Percentiles rank a stretch among this genome's conserved stretches.
These are phyloP conservation scores for Kwoniella sp. DNA, from an alignment of 768 basidiomycete genomes.

Conservation along the genomic window DNA sequence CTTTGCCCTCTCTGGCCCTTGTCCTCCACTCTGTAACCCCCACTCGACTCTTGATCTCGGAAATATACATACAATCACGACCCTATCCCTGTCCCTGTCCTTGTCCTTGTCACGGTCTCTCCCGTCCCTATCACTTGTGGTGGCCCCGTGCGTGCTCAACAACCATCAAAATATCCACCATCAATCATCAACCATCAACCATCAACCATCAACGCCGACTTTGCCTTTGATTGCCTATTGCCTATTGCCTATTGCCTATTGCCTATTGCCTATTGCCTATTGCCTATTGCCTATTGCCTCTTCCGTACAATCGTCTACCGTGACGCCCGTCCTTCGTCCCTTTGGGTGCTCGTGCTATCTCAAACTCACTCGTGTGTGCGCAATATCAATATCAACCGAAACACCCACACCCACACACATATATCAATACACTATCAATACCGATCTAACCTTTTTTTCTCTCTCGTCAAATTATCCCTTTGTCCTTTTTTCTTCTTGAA, in stretches of 20 bases:
- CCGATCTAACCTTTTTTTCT: neutral
- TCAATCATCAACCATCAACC: slow-evolving; percentile 10
- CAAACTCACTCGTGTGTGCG: neutral
- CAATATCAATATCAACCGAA: too few relatives aligned
- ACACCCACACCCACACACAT: neutral
- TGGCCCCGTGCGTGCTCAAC: too few relatives aligned
- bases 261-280: too few relatives aligned
- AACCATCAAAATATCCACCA: too few relatives aligned
- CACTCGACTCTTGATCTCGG: neutral
- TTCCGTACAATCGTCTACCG: neutral
- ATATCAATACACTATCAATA: neutral
- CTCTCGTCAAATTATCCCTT: neutral
- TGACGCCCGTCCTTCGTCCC: neutral
- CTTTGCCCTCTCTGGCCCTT: neutral
- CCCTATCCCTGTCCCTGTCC: too few relatives aligned
- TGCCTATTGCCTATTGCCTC: too few relatives aligned
- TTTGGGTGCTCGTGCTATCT: neutral
- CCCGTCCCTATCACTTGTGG: neutral
- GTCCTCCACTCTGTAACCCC: neutral
- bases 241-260: too few relatives aligned
- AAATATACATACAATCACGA: too few relatives aligned
- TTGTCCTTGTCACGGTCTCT: too few relatives aligned
- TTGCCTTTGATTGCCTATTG: too few relatives aligned
- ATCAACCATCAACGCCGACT: neutral
- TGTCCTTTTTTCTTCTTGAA: neutral